Percentiles rank a stretch among this genome's conserved stretches.
Evolutionary conservation across 495 filamentous ascomycete species (phyloP).

Genomic region (Filosporella fistucella): DNA sequence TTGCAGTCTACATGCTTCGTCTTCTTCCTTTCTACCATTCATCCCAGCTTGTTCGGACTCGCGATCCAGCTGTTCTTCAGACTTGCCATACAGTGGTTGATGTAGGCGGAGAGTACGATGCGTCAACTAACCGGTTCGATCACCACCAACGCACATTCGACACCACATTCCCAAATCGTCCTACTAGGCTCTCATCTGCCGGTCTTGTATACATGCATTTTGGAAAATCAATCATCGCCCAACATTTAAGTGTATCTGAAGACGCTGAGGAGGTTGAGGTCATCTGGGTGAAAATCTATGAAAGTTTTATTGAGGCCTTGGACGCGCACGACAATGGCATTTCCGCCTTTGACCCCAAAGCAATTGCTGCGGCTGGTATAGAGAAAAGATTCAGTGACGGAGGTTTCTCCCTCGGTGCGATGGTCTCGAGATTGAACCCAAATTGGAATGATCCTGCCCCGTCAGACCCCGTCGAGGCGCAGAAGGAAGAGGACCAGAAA

Average conservation of each 20-base stretch:
- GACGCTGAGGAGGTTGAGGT: constrained; percentile 64
- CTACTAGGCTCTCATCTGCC: constrained; percentile 87
- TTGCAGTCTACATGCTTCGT: constrained; percentile 95
- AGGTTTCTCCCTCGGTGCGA: constrained; percentile 75
- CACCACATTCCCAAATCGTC: constrained; percentile 67
- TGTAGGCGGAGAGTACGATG: constrained; percentile 86
- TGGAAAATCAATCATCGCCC: constrained; percentile 73
- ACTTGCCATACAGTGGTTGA: constrained; percentile 94
- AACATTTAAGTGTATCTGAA: constrained; percentile 54
- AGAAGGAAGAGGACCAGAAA: constrained; percentile 72
- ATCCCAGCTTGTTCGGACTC: constrained; percentile 77
- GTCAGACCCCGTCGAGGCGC: constrained; percentile 49
- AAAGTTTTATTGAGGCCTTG: constrained; percentile 88
- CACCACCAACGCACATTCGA: constrained; percentile 93
- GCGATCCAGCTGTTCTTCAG: constrained; percentile 72
- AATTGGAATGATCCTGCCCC: constrained; percentile 53
- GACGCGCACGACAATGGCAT: constrained; percentile 98
- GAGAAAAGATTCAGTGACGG: constrained; percentile 76
- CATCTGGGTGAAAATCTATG: constrained; percentile 86
- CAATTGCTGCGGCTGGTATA: constrained; percentile 57
- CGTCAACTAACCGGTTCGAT: constrained; percentile 74
- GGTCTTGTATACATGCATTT: constrained; percentile 96
- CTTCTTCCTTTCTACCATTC: constrained; percentile 74
- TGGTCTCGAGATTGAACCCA: constrained; percentile 81
- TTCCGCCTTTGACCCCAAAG: constrained; percentile 65